Evolutionary conservation across 768 basidiomycete genomes (phyloP), one percentile per base, ranked within the genome.

Genomic region (Nevesoporus exiguus): DNA sequence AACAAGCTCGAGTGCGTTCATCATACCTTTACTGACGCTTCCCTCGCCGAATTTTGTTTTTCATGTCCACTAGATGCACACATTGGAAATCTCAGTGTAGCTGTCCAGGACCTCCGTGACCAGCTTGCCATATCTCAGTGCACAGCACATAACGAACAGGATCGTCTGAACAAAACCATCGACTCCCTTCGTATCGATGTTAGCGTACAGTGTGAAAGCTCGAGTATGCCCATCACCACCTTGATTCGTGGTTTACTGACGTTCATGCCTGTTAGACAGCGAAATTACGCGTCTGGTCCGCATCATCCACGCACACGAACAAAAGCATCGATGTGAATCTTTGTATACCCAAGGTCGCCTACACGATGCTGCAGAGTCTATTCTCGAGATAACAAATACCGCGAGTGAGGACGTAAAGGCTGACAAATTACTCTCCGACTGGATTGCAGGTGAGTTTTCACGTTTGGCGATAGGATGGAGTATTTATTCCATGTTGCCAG

Each of bases 361-460:
- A 14, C 2, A 11, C 7, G 54, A 49, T 10, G 36, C 47, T 24
- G 34, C 40, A 3, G 1, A 14, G 0, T 15, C 37, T 11, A 30
- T 49, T 15, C 42, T 49, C 3, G 47, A 45, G 17, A 36, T 53
- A 2, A 9, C 0, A 21, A 33, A 21, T 19, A 45, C n/a, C 3
- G 2, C 24, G 10, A 34, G 6, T 5, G 47, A 57, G 8, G 41
- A 30, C 0, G n/a, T 34, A 1, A 34, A 15, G 22, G 6, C 41
- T 1, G 13, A 52, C 31, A 7, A 15, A 1, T 13, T 19, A 0
- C 11, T 52, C 5, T 5, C 2, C 13, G 13, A 24, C 19, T 59
- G 57, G 58, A 22, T 54, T 29, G 0, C 36, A 0, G 34, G 58
- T 59, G 6, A 9, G 51, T 33, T 4, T 49, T 4, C 1, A 3